Evolutionary conservation across 2,329 filamentous ascomycete species (phyloP).

Genomic region (Aspergillus sp.): DNA sequence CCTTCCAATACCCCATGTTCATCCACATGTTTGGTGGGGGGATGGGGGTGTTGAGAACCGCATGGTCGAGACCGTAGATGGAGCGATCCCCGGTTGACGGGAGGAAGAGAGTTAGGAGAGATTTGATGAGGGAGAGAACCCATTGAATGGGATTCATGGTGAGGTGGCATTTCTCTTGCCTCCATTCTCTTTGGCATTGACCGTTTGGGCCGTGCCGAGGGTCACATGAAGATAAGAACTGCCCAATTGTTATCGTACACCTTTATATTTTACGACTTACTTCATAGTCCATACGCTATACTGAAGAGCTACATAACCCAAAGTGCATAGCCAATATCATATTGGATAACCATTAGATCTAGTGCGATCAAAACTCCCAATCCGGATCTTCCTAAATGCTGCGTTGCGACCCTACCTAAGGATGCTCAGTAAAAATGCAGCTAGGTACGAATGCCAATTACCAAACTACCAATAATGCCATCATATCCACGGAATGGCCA

Average conservation of each 20-base stretch:
- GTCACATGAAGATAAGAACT: not conserved
- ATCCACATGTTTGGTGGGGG: constrained; percentile 59
- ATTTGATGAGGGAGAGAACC: constrained; percentile 5
- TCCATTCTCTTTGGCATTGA: not conserved
- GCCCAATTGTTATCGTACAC: too few relatives aligned
- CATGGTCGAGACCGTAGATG: constrained; percentile 56
- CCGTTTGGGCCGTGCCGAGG: not conserved
- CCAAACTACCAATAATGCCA: not conserved
- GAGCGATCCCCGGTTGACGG: not conserved
- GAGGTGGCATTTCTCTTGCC: too few relatives aligned
- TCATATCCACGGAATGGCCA: constrained; percentile 40
- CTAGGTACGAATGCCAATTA: not conserved
- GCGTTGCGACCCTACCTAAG: not conserved
- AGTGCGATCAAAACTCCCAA: too few relatives aligned
- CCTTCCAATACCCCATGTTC: constrained; percentile 63
- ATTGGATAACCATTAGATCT: too few relatives aligned
- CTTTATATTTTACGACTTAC: too few relatives aligned
- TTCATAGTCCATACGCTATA: too few relatives aligned
- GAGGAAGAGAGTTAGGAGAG: not conserved
- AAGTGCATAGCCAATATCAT: too few relatives aligned
- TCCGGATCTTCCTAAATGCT: too few relatives aligned
- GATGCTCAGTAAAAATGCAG: not conserved
- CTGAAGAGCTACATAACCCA: too few relatives aligned
- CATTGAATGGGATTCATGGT: constrained; percentile 5
- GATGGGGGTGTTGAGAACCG: constrained; percentile 53